Percentiles rank a stretch among this genome's conserved stretches.
phyloP scores from a whole-genome alignment of 23 red algal species.

The Gracilaria gracilis region DNA sequence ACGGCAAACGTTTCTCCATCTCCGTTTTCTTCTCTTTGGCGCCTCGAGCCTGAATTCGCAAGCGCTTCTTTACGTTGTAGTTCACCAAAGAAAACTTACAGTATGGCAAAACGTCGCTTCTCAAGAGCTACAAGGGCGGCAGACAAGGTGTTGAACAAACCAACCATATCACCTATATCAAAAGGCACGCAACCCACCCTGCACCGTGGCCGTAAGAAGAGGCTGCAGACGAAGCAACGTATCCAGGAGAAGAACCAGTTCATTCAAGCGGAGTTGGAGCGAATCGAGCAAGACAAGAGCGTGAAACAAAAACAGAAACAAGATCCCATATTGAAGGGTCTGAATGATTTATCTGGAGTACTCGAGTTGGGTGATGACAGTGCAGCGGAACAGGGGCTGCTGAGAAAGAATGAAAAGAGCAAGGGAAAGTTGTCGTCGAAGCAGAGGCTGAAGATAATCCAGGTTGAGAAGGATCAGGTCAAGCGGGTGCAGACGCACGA shows the following conservation, averaged over 20 bases:
- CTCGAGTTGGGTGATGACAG: neutral
- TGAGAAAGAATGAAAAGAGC: neutral
- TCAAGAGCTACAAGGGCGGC: neutral
- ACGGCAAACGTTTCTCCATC: neutral
- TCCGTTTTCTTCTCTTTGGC: neutral
- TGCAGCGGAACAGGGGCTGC: neutral
- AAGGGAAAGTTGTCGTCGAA: constrained; percentile 4
- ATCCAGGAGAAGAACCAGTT: constrained; percentile 20
- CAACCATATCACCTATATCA: neutral
- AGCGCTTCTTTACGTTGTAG: too few relatives aligned
- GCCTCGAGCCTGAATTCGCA: neutral
- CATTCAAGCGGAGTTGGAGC: constrained; percentile 11
- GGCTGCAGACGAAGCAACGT: constrained; percentile 8
- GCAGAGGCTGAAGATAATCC: neutral
- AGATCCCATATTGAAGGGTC: neutral
- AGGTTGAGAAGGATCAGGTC: constrained; percentile 2
- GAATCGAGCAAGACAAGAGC: neutral
- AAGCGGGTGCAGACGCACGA: constrained; percentile 9
- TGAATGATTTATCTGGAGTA: constrained; percentile 1
- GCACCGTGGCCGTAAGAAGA: constrained; percentile 36
- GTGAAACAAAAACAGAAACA: neutral
- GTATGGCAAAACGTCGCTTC: constrained; percentile 6
- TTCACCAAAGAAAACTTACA: neutral
- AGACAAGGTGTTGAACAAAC: neutral
- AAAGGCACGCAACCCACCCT: constrained; percentile 1